Base-by-base conservation (phyloP, 208 protist genomes). In the Angomonas deanei region DNA sequence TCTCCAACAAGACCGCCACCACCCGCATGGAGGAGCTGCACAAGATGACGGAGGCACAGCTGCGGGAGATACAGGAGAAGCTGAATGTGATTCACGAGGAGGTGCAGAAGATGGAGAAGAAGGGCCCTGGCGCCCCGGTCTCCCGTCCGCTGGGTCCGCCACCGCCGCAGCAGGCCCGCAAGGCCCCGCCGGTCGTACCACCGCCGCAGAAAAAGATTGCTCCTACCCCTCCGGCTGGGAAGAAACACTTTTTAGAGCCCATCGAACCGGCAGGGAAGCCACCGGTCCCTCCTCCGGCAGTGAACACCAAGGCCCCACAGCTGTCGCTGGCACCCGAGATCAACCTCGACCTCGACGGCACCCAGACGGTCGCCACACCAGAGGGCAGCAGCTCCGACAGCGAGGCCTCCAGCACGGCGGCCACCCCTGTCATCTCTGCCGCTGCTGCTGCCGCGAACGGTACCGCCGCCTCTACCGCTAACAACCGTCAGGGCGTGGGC, bases 81-180 rank as follows among this genome's bases (percentile, higher is more conserved):
- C 68, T 89, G 49, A 69, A 64, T 1, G 27, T 32, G 4, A 80
- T 89, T 66, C 84, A 86, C 52, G 68, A 69, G 11, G 87, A 91
- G 30, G 64, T 90, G 31, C 64, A 73, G 52, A 66, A 60, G 15
- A 26, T 76, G 27, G 28, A 61, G 4, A 36, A 42, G 17, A 13
- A 33, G 24, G 27, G 4, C 10, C 24, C 21, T 11, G 13, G 4
- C 17, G 11, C 50, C 36, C 19, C 30, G 24, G 38, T 28, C 38
- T 34, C n/a, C 53, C 61, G 52, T 23, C 24, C 46, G 38, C 26
- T 11, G 11, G 54, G 30, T 13, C 30, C 36, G 23, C 34, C 38
- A 28, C 57, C 13, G 47, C 32, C 57, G 28, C 26, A n/a, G 3
- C 8, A 31, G 31, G 10, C 50, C 28, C 27, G 52, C 53, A 34